Percentiles rank a stretch among this genome's conserved stretches.
phyloP scores from a whole-genome alignment of 306 rosid genomes.

The Cicer cuneatum region DNA sequence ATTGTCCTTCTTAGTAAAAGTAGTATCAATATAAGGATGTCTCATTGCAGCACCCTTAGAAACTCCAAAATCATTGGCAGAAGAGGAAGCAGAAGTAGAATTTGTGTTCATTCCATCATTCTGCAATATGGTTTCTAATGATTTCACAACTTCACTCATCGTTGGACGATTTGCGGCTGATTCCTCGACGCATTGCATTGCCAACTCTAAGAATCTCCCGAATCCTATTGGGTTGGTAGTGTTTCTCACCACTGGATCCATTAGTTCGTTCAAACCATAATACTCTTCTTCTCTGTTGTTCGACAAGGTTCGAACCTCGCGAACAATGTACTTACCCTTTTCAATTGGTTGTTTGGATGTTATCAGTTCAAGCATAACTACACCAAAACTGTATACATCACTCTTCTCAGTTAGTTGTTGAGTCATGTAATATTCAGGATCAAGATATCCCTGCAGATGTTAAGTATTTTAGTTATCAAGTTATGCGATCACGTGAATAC shows the following conservation, averaged over 20 bases:
- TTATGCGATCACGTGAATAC: not conserved
- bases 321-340: slow-evolving; percentile 84
- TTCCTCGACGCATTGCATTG: slow-evolving; percentile 89
- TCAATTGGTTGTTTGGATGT: slow-evolving; percentile 85
- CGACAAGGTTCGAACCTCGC: slow-evolving; percentile 64
- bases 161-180: slow-evolving; percentile 83
- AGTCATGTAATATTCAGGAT: slow-evolving; percentile 95
- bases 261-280: slow-evolving; percentile 68
- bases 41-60: slow-evolving; percentile 55
- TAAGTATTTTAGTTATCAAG: slow-evolving; percentile 26
- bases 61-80: slow-evolving; percentile 79
- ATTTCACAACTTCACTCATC: slow-evolving; percentile 84
- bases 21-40: slow-evolving; percentile 74
- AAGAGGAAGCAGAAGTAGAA: slow-evolving; percentile 87
- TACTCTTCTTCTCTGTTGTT: slow-evolving; percentile 61
- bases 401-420: slow-evolving; percentile 90
- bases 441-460: slow-evolving; percentile 81
- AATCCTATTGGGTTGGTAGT: slow-evolving; percentile 59
- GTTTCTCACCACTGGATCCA: slow-evolving; percentile 71
- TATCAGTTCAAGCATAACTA: slow-evolving; percentile 85
- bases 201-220: slow-evolving; percentile 75
- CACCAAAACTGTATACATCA: slow-evolving; percentile 93
- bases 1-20: slow-evolving; percentile 60
- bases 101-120: slow-evolving; percentile 87
- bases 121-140: slow-evolving; percentile 71